phyloP scores from a whole-genome alignment of 192 early-diverging fungal species.

The Geranomyces variabilis region DNA sequence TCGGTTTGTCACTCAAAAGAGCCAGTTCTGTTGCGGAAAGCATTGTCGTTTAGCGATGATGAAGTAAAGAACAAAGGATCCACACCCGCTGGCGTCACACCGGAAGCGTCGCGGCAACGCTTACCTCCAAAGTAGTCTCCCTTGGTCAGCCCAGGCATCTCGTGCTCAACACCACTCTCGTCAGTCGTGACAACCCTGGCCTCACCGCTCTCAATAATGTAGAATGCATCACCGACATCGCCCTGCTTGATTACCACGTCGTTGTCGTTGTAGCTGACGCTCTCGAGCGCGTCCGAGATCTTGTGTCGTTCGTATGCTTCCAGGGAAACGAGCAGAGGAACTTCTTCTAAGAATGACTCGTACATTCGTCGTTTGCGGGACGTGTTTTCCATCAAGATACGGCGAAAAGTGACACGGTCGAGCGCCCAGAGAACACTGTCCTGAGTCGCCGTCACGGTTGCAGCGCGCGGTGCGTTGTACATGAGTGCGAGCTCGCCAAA shows the following conservation, averaged over 20 bases:
- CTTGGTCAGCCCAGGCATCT: slow-evolving; percentile 58
- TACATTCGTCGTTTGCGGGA: slow-evolving; percentile 94
- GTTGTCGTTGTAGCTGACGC: slow-evolving; percentile 82
- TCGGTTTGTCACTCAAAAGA: slow-evolving; percentile 89
- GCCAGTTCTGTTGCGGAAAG: slow-evolving; percentile 78
- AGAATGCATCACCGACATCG: slow-evolving; percentile 92
- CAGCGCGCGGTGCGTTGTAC: slow-evolving; percentile 98
- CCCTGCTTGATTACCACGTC: slow-evolving; percentile 89
- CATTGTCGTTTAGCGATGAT: too few relatives aligned
- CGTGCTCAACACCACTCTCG: slow-evolving; percentile 75
- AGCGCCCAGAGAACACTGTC: slow-evolving; percentile 92
- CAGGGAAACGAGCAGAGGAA: slow-evolving; percentile 82
- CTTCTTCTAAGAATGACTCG: slow-evolving; percentile 93
- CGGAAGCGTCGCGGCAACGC: not conserved
- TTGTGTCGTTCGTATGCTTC: slow-evolving; percentile 98
- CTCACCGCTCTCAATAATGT: slow-evolving; percentile 92
- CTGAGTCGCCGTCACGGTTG: slow-evolving; percentile 87
- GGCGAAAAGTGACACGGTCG: slow-evolving; percentile 95
- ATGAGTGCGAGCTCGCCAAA: slow-evolving; percentile 99
- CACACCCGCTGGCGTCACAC: too few relatives aligned
- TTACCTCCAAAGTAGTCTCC: slow-evolving; percentile 97
- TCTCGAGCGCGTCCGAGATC: slow-evolving; percentile 96
- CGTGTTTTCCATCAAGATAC: slow-evolving; percentile 98
- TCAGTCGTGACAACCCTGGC: slow-evolving; percentile 80
- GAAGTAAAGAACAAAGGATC: too few relatives aligned